These are phyloP conservation scores for Rhodotorula diobovata DNA, from an alignment of 768 basidiomycete species.

Conservation along the genomic window DNA sequence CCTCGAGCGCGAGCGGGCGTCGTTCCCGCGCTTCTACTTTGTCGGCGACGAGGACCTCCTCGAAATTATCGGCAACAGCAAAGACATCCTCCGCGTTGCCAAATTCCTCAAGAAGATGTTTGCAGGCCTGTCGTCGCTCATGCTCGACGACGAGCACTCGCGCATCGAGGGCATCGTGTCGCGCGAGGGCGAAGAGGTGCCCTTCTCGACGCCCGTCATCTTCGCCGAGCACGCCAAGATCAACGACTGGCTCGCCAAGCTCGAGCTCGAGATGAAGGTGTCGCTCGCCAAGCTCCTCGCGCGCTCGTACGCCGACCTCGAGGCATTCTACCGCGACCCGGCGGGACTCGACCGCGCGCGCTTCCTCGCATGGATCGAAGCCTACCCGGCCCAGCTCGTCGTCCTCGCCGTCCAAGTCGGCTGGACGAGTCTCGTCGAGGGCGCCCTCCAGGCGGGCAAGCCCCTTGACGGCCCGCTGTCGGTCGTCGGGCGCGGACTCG, in stretches of 20 bases:
- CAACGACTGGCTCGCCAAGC: conserved; percentile 92
- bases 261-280: conserved; percentile 87
- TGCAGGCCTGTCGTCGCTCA: conserved; percentile 86
- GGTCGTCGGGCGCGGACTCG: conserved; percentile 74
- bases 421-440: conserved; percentile 84
- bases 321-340: conserved; percentile 69
- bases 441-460: conserved; percentile 57
- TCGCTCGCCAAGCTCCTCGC: conserved; percentile 78
- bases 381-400: conserved; percentile 91
- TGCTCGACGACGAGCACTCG: conserved; percentile 77
- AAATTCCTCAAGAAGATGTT: conserved; percentile 99
- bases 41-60: conserved; percentile 97
- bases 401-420: conserved; percentile 91
- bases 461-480: conserved; percentile 64
- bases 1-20: conserved; percentile 90
- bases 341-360: conserved; percentile 59
- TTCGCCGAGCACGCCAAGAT: conserved; percentile 94
- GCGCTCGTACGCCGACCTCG: conserved; percentile 73
- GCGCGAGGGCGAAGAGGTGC: conserved; percentile 88
- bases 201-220: conserved; percentile 72
- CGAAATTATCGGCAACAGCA: conserved; percentile 99
- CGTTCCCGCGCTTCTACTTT: conserved; percentile 99
- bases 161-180: conserved; percentile 91
- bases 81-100: conserved; percentile 91
- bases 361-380: conserved; percentile 85